These are phyloP conservation scores for Xerocomus brunneocitrinus DNA, from an alignment of 768 basidiomycete species.

Conservation along the genomic window DNA sequence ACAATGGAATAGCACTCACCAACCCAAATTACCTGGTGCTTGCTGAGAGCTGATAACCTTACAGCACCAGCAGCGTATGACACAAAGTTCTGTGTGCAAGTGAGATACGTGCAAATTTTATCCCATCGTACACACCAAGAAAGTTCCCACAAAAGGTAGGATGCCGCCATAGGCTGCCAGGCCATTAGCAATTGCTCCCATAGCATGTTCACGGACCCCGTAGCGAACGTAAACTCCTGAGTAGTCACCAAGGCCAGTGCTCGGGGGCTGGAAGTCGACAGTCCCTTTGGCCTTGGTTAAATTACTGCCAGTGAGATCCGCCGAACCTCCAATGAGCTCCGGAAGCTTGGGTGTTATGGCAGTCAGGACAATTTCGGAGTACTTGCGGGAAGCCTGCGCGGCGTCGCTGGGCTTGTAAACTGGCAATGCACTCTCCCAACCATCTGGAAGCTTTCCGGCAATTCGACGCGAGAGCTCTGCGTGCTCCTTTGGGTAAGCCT, in stretches of 20 bases:
- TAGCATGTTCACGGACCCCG: constrained; percentile 96
- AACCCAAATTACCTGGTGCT: constrained; percentile 91
- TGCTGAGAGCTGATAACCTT: constrained; percentile 82
- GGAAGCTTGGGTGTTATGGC: constrained; percentile 71
- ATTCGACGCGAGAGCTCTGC: constrained; percentile 85
- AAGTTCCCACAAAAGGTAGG: constrained; percentile 88
- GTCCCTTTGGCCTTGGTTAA: constrained; percentile 80
- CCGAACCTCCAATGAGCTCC: constrained; percentile 85
- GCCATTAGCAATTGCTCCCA: constrained; percentile 95
- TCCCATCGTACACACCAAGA: constrained; percentile 55
- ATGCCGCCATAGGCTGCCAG: constrained; percentile 85
- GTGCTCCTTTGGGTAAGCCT: constrained; percentile 80
- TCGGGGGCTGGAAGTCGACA: constrained; percentile 90
- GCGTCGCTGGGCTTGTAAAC: constrained; percentile 79
- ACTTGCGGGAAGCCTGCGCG: constrained; percentile 88
- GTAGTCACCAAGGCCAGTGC: constrained; percentile 79
- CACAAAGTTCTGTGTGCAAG: constrained; percentile 69
- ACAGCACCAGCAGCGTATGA: constrained; percentile 93
- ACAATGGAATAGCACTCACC: constrained; percentile 43
- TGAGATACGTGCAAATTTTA: constrained; percentile 8
- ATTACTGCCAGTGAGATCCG: constrained; percentile 90
- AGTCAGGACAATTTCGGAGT: constrained; percentile 85
- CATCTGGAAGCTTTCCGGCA: constrained; percentile 72
- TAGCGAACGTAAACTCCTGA: constrained; percentile 89
- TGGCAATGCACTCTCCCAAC: constrained; percentile 84